Conservation (phyloP, 1,139 yeast species). For the Sugiyamaella castrensis region DNA sequence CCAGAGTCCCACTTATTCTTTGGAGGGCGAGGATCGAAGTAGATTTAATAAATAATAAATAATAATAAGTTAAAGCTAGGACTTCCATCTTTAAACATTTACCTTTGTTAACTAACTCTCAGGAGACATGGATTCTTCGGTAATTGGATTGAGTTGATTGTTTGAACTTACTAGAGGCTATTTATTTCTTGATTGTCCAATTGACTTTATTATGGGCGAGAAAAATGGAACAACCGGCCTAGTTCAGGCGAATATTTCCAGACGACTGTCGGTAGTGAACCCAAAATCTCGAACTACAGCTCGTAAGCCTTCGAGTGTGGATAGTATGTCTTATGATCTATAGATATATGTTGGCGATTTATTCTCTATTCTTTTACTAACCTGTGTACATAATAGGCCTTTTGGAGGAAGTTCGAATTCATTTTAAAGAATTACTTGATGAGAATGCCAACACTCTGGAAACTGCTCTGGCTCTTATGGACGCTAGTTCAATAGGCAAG, state of each 20-base stretch:
- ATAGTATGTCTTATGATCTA: conserved; percentile 13
- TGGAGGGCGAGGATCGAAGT: too few relatives aligned
- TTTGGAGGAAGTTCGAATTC: conserved; percentile 22
- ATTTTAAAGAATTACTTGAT: conserved; percentile 39
- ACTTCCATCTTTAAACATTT: too few relatives aligned
- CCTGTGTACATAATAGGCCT: conserved; percentile 14
- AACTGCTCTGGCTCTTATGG: conserved; percentile 74
- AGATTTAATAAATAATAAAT: too few relatives aligned
- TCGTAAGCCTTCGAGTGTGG: conserved; percentile 10
- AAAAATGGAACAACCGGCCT: too few relatives aligned
- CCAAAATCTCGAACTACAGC: not conserved
- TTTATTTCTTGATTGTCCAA: not conserved
- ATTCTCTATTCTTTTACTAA: conserved; percentile 14
- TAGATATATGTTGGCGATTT: conserved; percentile 14
- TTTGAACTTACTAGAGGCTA: not conserved
- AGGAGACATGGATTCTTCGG: too few relatives aligned
- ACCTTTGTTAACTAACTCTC: not conserved
- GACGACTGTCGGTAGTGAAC: conserved; percentile 14
- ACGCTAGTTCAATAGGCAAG: conserved; percentile 82
- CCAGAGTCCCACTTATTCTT: too few relatives aligned
- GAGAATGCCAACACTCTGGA: conserved; percentile 74
- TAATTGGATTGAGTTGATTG: not conserved
- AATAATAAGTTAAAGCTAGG: too few relatives aligned
- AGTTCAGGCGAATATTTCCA: conserved; percentile 9
- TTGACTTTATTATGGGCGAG: not conserved